phyloP scores from a whole-genome alignment of 805 yeast species.

The Lipomyces sp. region DNA sequence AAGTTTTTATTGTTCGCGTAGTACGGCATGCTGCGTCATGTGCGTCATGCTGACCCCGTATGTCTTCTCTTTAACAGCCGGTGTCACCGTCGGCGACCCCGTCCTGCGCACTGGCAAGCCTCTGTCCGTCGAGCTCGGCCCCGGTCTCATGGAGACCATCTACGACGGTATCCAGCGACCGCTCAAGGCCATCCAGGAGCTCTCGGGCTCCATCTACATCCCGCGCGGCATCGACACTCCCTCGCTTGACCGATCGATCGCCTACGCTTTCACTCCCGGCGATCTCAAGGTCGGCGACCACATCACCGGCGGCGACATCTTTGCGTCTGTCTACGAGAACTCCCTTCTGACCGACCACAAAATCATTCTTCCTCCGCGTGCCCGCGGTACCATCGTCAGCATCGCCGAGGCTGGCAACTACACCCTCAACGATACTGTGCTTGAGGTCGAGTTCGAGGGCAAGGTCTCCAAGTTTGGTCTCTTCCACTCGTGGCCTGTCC shows the following conservation, averaged over 20 bases:
- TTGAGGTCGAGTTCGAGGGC: constrained; percentile 95
- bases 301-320: constrained; percentile 96
- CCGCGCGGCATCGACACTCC: constrained; percentile 99
- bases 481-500: constrained; percentile 99
- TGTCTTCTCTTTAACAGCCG: constrained; percentile 48
- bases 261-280: constrained; percentile 85
- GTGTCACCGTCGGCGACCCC: constrained; percentile 99
- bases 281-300: constrained; percentile 87
- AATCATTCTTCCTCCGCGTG: constrained; percentile 94
- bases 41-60: neutral
- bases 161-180: constrained; percentile 99
- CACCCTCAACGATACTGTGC: constrained; percentile 79
- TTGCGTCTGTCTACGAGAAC: constrained; percentile 91
- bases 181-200: constrained; percentile 83
- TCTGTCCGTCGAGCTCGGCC: constrained; percentile 97
- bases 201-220: constrained; percentile 87
- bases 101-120: constrained; percentile 98
- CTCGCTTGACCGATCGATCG: constrained; percentile 75
- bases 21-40: neutral
- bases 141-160: constrained; percentile 98
- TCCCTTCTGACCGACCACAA: constrained; percentile 89
- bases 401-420: constrained; percentile 89
- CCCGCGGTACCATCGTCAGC: constrained; percentile 92
- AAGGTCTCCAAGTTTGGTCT: constrained; percentile 73
- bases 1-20: neutral